Base-by-base conservation (phyloP, 2,329 filamentous ascomycete genomes). In the Aspergillus phoenicis region DNA sequence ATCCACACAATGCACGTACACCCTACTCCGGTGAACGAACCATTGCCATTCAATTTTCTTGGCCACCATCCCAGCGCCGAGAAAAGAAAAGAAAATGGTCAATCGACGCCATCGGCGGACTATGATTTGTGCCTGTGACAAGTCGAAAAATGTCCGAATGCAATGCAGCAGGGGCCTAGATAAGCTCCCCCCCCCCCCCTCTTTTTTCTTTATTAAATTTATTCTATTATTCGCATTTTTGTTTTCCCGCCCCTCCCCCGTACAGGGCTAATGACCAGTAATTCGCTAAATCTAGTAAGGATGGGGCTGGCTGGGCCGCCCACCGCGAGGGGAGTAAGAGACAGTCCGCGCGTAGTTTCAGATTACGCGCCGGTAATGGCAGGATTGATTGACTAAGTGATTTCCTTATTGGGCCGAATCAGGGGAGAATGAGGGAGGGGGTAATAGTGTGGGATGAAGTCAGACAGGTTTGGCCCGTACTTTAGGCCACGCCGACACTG, bases 121-220 rank as follows among this genome's bases (percentile, higher is more conserved):
- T 45, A 39, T 55, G 52, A 55, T 55, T 55, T 55, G 52, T 43
- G 26, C 52, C 43, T 55, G 52, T 55, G 52, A 43, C 43, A 45
- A 28, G 39, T 20, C 52, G 24, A 45, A 49, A 24, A 15, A 45
- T 45, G 39, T 45, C 52, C 36, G 43, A 39, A 41, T 45, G 26
- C 30, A 30, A 45, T 43, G 26, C 52, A 39, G 43, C 52, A 55
- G 36, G 39, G 43, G n/a, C 24, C 39, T 11, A 33, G 52, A 55
- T 55, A 55, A 55, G 52, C 52, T 33, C 52, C 13, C 10, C 2
- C 52, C 13, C 10, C 2, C 8, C n/a, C 22, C 28, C 26, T 8
- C 8, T 7, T 52, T 7, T 6, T 13, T n/a, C 10, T 36, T 36
- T 36, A 13, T 36, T 15, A 36, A 15, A 36, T 15, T 36, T 36